Conservation (phyloP, 2,329 filamentous ascomycete genomes). For the Phaeophleospora eucalypticola region DNA sequence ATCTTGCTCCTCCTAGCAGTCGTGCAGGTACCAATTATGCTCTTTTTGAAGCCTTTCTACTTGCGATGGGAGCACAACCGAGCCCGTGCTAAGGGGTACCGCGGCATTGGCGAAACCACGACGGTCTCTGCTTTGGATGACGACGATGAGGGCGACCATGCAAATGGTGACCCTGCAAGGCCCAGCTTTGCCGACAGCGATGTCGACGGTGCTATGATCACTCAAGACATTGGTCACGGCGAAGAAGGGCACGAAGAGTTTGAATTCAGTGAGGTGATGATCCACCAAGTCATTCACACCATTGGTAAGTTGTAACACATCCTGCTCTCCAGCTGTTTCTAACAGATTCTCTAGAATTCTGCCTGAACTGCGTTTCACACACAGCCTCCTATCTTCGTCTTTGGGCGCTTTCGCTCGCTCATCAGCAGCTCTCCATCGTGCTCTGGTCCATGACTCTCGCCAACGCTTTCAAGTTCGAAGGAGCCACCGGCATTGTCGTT, state of each 20-base stretch:
- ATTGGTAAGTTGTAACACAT: conserved; percentile 63
- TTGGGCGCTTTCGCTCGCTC: conserved; percentile 93
- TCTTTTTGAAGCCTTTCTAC: conserved; percentile 95
- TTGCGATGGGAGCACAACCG: conserved; percentile 90
- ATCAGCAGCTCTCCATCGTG: conserved; percentile 95
- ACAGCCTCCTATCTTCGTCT: conserved; percentile 98
- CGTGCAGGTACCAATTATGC: conserved; percentile 78
- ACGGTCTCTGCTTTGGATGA: conserved; percentile 86
- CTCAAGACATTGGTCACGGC: conserved; percentile 66
- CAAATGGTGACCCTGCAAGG: conserved; percentile 57
- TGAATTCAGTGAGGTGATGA: conserved; percentile 96
- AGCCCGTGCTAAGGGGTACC: conserved; percentile 82
- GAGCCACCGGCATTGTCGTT: conserved; percentile 66
- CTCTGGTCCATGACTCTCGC: conserved; percentile 95
- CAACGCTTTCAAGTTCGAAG: conserved; percentile 62
- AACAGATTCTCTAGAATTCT: conserved; percentile 67
- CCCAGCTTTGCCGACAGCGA: conserved; percentile 66
- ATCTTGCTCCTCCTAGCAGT: conserved; percentile 77
- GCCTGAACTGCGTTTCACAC: conserved; percentile 97
- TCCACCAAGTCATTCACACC: conserved; percentile 97
- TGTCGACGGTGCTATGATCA: conserved; percentile 82
- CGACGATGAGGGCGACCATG: conserved; percentile 66
- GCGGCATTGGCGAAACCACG: conserved; percentile 83
- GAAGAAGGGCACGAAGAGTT: conserved; percentile 93
- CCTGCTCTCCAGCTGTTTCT: not conserved